These are phyloP conservation scores for Didymella sp. DNA, from an alignment of 2,329 filamentous ascomycete genomes.

Conservation along the genomic window DNA sequence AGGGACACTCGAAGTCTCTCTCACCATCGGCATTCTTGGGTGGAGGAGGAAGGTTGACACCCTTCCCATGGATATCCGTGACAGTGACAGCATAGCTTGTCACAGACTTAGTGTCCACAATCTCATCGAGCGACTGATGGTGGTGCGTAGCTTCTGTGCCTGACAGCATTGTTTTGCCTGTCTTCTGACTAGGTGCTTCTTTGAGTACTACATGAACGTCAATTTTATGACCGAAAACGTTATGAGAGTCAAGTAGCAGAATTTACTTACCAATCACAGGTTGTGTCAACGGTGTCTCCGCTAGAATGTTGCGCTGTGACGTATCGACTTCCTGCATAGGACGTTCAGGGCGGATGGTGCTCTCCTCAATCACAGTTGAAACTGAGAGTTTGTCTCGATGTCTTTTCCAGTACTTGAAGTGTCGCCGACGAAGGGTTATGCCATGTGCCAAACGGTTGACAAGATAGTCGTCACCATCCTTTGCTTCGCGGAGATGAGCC, in stretches of 20 bases:
- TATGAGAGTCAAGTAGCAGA: neutral
- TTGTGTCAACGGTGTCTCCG: conserved; percentile 20
- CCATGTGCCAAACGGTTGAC: conserved; percentile 36
- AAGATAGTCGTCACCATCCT: conserved; percentile 32
- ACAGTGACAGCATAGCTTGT: conserved; percentile 49
- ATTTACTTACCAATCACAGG: conserved; percentile 11
- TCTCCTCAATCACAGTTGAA: conserved; percentile 35
- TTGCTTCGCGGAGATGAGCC: conserved; percentile 12
- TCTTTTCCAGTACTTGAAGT: conserved; percentile 50
- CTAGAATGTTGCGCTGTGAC: conserved; percentile 21
- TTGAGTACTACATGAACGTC: conserved; percentile 13
- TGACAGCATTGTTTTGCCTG: conserved; percentile 44
- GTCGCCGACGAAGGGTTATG: conserved; percentile 45
- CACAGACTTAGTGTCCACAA: conserved; percentile 46
- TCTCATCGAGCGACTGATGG: conserved; percentile 47
- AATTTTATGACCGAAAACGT: neutral
- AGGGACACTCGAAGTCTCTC: conserved; percentile 50
- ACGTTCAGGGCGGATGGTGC: neutral
- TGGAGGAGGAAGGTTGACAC: conserved; percentile 45
- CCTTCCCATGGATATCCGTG: conserved; percentile 43
- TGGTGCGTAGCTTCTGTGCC: conserved; percentile 49
- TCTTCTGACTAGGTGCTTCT: conserved; percentile 41
- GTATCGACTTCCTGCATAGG: conserved; percentile 12
- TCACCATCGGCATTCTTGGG: conserved; percentile 42
- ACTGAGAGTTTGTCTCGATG: conserved; percentile 46